Conservation (phyloP, 1,284 basidiomycete genomes). For the Mycena sp. region DNA sequence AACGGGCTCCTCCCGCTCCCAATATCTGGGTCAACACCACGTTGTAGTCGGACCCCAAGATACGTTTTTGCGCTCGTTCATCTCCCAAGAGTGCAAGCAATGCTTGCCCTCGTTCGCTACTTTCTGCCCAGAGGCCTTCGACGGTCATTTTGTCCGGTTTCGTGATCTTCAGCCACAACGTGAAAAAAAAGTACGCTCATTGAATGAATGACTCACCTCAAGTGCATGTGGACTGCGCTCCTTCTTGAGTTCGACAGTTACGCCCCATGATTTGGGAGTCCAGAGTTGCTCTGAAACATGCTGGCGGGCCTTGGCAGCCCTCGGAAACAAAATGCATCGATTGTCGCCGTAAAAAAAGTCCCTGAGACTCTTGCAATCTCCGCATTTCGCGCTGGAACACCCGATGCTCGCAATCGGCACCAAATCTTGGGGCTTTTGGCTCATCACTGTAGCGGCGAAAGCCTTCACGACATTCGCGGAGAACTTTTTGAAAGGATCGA, state of each 20-base stretch:
- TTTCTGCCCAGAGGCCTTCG: neutral
- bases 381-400: neutral
- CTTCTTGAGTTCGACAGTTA: neutral
- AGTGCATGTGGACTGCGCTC: neutral
- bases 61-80: neutral
- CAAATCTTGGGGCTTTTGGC: neutral
- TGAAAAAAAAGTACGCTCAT: neutral
- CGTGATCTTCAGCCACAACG: neutral
- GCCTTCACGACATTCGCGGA: conserved; percentile 1
- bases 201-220: neutral
- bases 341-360: conserved; percentile 2
- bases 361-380: neutral
- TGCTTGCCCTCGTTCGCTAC: neutral
- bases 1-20: neutral
- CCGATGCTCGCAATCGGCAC: neutral
- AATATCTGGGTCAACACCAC: neutral
- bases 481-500: neutral
- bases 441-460: neutral
- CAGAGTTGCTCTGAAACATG: neutral
- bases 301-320: neutral
- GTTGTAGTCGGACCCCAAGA: neutral
- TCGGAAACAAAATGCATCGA: neutral
- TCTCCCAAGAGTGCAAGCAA: conserved; percentile 1
- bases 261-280: neutral
- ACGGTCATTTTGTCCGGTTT: conserved; percentile 4